These are phyloP conservation scores for Apiospora rasikravindrae DNA, from an alignment of 2,329 filamentous ascomycete genomes.

Conservation along the genomic window DNA sequence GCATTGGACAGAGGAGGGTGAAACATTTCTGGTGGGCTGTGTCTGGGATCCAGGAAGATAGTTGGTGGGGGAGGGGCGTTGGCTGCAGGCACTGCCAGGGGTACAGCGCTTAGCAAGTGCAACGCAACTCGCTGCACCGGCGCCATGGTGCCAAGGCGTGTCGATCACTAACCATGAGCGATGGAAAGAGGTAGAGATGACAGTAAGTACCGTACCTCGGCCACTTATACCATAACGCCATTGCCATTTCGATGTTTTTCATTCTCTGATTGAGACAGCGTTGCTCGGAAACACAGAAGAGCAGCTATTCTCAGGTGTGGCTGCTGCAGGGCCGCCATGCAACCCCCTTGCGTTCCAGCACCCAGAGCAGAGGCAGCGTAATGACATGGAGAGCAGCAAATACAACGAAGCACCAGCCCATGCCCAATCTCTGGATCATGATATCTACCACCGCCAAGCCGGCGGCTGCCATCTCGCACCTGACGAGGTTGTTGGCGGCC, in stretches of 20 bases:
- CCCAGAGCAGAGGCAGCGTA: neutral
- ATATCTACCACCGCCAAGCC: slow-evolving; percentile 24
- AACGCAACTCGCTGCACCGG: neutral
- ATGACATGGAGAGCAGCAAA: slow-evolving; percentile 19
- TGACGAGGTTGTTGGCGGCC: slow-evolving; percentile 27
- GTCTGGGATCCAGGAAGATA: neutral
- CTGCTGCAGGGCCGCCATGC: neutral
- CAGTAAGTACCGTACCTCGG: too few relatives aligned
- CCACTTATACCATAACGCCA: too few relatives aligned
- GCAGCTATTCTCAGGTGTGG: too few relatives aligned
- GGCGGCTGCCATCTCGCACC: slow-evolving; percentile 27
- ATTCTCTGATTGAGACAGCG: too few relatives aligned
- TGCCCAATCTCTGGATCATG: slow-evolving; percentile 21
- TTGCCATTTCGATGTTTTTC: too few relatives aligned
- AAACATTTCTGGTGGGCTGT: neutral
- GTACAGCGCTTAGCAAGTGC: neutral
- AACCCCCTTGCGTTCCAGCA: neutral
- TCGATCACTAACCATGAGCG: too few relatives aligned
- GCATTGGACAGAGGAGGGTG: neutral
- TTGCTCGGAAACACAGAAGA: too few relatives aligned
- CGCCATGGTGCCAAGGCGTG: too few relatives aligned
- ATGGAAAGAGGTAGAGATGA: too few relatives aligned
- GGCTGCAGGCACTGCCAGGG: neutral
- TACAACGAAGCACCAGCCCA: slow-evolving; percentile 24
- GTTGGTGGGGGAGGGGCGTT: neutral